Evolutionary conservation across 2,329 filamentous ascomycete genomes (phyloP).

Genomic region (Cytospora paraplurivora): DNA sequence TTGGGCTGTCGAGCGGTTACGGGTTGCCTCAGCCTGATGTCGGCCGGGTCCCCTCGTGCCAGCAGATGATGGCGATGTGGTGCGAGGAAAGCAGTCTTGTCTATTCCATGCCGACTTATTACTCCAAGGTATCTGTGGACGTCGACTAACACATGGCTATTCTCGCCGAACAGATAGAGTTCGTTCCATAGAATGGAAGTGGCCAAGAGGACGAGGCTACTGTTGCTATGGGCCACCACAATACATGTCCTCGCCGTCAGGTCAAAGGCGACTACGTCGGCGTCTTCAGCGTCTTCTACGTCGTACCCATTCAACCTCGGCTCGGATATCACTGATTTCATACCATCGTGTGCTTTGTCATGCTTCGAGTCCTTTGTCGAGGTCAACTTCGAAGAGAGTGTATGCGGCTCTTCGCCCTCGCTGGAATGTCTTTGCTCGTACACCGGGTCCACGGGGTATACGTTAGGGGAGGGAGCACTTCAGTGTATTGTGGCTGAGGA

Average conservation of each 20-base stretch:
- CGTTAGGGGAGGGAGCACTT: slow-evolving; percentile 70
- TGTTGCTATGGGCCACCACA: slow-evolving; percentile 23
- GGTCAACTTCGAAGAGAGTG: slow-evolving; percentile 55
- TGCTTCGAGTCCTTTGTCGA: slow-evolving; percentile 66
- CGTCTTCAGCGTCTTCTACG: slow-evolving; percentile 32
- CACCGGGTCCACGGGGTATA: slow-evolving; percentile 62
- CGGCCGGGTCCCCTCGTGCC: neutral
- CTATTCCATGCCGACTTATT: neutral
- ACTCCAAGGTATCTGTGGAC: slow-evolving; percentile 3
- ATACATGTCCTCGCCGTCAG: slow-evolving; percentile 34
- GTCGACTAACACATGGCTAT: slow-evolving; percentile 12
- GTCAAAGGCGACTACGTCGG: slow-evolving; percentile 36
- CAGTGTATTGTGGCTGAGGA: slow-evolving; percentile 64
- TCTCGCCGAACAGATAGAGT: slow-evolving; percentile 39
- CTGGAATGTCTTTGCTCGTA: slow-evolving; percentile 66
- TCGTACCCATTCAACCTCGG: slow-evolving; percentile 37
- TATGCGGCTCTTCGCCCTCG: slow-evolving; percentile 53
- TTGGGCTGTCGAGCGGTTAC: slow-evolving; percentile 17
- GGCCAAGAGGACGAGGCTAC: slow-evolving; percentile 19
- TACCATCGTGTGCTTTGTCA: slow-evolving; percentile 60
- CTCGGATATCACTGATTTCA: slow-evolving; percentile 43
- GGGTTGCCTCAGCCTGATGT: slow-evolving; percentile 9
- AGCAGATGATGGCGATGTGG: neutral
- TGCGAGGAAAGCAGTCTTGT: neutral
- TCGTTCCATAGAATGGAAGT: slow-evolving; percentile 47